Evolutionary conservation across 2,329 filamentous ascomycete genomes (phyloP).

Genomic region (Fragosphaeria purpurea): DNA sequence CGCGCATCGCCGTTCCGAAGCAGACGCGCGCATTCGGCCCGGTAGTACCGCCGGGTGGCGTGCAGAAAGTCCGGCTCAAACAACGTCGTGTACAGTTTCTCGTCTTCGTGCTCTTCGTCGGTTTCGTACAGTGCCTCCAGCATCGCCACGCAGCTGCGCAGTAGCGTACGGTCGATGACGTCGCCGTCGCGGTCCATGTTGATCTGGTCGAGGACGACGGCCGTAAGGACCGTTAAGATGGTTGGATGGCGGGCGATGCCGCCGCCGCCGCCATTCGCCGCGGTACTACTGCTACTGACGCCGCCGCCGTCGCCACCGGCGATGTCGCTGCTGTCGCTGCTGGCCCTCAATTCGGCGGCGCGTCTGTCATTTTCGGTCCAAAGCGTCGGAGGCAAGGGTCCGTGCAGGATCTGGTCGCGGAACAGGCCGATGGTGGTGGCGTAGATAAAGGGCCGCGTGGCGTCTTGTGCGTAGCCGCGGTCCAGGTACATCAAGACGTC

Average conservation of each 20-base stretch:
- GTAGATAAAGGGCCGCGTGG: conserved; percentile 67
- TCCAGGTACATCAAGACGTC: conserved; percentile 89
- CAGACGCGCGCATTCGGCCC: conserved; percentile 61
- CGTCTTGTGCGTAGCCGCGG: conserved; percentile 66
- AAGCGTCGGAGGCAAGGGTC: conserved; percentile 18
- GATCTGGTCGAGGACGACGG: conserved; percentile 81
- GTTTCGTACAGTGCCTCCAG: conserved; percentile 79
- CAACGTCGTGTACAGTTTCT: conserved; percentile 71
- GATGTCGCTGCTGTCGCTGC: neutral
- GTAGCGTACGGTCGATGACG: conserved; percentile 70
- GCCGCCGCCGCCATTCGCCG: neutral
- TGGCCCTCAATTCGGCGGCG: neutral
- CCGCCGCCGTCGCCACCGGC: conserved; percentile 3
- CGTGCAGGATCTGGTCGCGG: conserved; percentile 71
- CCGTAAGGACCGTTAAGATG: conserved; percentile 68
- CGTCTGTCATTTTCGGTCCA: conserved; percentile 3
- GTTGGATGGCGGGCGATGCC: conserved; percentile 19
- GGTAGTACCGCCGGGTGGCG: conserved; percentile 65
- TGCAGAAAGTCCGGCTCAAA: conserved; percentile 74
- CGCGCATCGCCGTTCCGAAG: conserved; percentile 71
- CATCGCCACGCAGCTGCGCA: conserved; percentile 82
- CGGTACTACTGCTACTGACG: conserved; percentile 19
- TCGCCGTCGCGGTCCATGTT: conserved; percentile 87
- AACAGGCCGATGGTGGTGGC: conserved; percentile 78
- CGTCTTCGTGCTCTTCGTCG: conserved; percentile 63